Percentiles rank a stretch among this genome's conserved stretches.
Evolutionary conservation across 2,329 filamentous ascomycete species (phyloP).

Genomic region (Hypoxylon sp.): DNA sequence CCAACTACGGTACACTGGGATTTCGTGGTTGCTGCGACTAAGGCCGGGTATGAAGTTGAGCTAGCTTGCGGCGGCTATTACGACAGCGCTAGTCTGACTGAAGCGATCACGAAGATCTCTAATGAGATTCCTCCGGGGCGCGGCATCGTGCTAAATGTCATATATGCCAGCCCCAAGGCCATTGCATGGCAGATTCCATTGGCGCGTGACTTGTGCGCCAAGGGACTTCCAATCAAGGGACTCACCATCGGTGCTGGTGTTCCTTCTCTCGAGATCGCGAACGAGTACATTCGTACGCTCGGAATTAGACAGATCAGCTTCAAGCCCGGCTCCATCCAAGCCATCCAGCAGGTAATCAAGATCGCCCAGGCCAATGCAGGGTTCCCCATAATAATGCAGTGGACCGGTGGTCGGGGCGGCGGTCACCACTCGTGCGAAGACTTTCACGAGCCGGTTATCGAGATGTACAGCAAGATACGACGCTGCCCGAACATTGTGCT

Average conservation of each 20-base stretch:
- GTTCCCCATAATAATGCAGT: slow-evolving; percentile 60
- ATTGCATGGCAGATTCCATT: slow-evolving; percentile 66
- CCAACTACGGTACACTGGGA: slow-evolving; percentile 60
- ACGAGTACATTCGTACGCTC: slow-evolving; percentile 58
- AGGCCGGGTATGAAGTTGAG: slow-evolving; percentile 57
- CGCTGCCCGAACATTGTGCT: slow-evolving; percentile 60
- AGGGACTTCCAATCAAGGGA: slow-evolving; percentile 60
- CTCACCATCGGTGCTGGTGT: slow-evolving; percentile 62
- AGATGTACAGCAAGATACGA: slow-evolving; percentile 58
- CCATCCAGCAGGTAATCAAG: slow-evolving; percentile 59
- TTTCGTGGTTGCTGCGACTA: slow-evolving; percentile 65
- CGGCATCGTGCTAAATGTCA: slow-evolving; percentile 64
- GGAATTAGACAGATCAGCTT: slow-evolving; percentile 61
- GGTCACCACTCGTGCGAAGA: slow-evolving; percentile 63
- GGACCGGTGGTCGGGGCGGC: slow-evolving; percentile 62
- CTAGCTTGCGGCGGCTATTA: slow-evolving; percentile 62
- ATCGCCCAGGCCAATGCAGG: slow-evolving; percentile 59
- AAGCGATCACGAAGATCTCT: slow-evolving; percentile 59
- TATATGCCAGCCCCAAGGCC: slow-evolving; percentile 64
- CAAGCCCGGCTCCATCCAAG: slow-evolving; percentile 59
- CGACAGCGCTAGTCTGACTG: slow-evolving; percentile 56
- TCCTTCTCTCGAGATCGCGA: slow-evolving; percentile 60
- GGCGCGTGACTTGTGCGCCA: slow-evolving; percentile 58
- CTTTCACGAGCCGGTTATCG: slow-evolving; percentile 61
- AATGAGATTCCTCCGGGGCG: slow-evolving; percentile 59